Evolutionary conservation across 2,329 filamentous ascomycete genomes (phyloP).

Genomic region (Alternaria solani): DNA sequence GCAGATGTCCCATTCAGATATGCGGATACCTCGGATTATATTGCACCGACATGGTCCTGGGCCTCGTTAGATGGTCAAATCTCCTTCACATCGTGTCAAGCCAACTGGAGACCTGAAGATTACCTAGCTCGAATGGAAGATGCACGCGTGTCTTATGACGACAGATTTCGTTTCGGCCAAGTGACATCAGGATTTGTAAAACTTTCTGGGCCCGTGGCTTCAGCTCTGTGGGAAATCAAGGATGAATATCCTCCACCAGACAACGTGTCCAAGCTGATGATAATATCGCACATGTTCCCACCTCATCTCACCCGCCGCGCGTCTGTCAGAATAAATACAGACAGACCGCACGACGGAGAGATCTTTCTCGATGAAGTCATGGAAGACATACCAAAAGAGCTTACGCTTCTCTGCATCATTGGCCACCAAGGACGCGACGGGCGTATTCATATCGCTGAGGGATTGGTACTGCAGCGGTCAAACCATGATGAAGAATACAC

Average conservation of each 20-base stretch:
- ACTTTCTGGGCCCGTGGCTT: not conserved
- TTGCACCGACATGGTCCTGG: constrained; percentile 31
- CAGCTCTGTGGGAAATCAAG: not conserved
- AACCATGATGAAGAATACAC: not conserved
- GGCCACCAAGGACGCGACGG: not conserved
- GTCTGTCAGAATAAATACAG: not conserved
- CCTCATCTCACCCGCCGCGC: not conserved
- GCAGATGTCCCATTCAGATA: not conserved
- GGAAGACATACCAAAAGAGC: not conserved
- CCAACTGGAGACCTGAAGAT: constrained; percentile 4
- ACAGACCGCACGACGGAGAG: not conserved
- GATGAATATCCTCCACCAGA: not conserved
- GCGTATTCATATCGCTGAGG: not conserved
- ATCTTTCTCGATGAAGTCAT: not conserved
- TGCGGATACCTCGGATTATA: not conserved
- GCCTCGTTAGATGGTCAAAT: constrained; percentile 16
- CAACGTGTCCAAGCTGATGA: not conserved
- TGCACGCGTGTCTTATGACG: not conserved
- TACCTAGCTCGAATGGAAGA: constrained; percentile 1
- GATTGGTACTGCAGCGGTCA: not conserved
- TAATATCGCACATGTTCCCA: constrained; percentile 1
- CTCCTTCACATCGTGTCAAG: constrained; percentile 8
- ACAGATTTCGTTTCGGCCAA: not conserved
- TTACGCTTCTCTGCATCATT: constrained; percentile 2
- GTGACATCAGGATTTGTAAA: not conserved